Conservation (phyloP, 1,139 yeast species). For the Candida labiduridarum region DNA sequence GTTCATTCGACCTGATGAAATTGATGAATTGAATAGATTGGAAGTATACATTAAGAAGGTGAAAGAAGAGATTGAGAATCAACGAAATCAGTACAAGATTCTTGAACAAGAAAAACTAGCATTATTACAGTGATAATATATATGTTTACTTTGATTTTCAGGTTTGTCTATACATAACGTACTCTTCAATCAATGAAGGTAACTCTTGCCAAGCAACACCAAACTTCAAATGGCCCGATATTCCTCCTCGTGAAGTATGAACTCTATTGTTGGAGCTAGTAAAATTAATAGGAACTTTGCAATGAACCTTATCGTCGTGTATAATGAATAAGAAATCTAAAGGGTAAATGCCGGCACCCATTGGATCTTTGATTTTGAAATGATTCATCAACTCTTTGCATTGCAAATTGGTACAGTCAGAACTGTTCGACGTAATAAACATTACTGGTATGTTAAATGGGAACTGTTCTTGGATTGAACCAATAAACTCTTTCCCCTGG, state of each 20-base stretch:
- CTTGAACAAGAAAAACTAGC: constrained; percentile 52
- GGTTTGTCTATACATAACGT: constrained; percentile 4
- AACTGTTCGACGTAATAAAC: constrained; percentile 13
- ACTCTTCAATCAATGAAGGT: constrained; percentile 13
- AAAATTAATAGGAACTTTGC: constrained; percentile 24
- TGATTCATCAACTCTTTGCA: constrained; percentile 26
- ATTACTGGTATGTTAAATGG: constrained; percentile 19
- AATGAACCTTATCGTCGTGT: constrained; percentile 27
- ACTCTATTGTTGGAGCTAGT: neutral
- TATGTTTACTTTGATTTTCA: neutral
- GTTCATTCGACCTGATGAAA: constrained; percentile 54
- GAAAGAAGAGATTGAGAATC: constrained; percentile 55
- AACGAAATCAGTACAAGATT: constrained; percentile 52
- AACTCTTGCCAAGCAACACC: constrained; percentile 24
- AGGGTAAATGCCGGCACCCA: constrained; percentile 57
- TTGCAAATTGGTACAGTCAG: constrained; percentile 15
- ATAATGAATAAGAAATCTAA: constrained; percentile 41
- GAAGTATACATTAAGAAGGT: constrained; percentile 68
- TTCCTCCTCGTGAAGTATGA: constrained; percentile 5
- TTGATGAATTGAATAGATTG: constrained; percentile 76
- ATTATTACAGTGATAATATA: constrained; percentile 31
- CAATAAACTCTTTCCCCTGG: constrained; percentile 31
- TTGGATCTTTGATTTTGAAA: constrained; percentile 42
- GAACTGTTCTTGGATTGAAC: constrained; percentile 9
- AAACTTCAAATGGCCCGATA: constrained; percentile 18